phyloP scores from a whole-genome alignment of 306 rosid species.

The Cucumis hystrix region DNA sequence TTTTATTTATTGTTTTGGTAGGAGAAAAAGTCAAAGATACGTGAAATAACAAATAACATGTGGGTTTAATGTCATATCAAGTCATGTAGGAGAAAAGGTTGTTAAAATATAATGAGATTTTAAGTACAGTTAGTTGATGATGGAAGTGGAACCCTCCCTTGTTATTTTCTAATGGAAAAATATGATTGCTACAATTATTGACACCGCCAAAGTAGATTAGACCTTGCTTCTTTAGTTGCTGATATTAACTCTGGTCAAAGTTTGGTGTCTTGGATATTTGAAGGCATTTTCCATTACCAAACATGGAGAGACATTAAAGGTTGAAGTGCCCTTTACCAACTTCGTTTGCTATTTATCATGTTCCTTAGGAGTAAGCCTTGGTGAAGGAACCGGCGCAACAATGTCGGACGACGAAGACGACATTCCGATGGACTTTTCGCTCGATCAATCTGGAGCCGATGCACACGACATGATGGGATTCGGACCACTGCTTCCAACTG shows the following conservation, averaged over 20 bases:
- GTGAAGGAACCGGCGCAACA: slow-evolving; percentile 89
- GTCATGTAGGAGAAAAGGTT: neutral
- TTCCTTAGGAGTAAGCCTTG: slow-evolving; percentile 60
- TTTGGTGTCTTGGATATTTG: neutral
- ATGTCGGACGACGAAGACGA: slow-evolving; percentile 99
- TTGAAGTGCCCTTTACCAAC: neutral
- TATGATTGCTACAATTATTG: neutral
- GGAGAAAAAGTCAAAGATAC: neutral
- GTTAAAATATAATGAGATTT: neutral
- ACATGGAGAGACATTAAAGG: neutral
- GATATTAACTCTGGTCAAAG: neutral
- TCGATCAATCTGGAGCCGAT: slow-evolving; percentile 58
- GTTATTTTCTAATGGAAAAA: neutral
- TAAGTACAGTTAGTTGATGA: neutral
- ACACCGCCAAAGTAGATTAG: slow-evolving; percentile 1
- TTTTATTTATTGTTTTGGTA: neutral
- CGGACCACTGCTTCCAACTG: slow-evolving; percentile 88
- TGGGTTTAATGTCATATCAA: neutral
- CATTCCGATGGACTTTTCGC: slow-evolving; percentile 54
- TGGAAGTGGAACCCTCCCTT: neutral
- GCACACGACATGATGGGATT: slow-evolving; percentile 93
- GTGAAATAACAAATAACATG: neutral
- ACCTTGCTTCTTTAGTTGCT: neutral
- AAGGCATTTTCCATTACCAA: neutral
- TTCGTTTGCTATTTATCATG: neutral